Evolutionary conservation across 345 rosid species (phyloP).

Genomic region (Camelina neglecta): DNA sequence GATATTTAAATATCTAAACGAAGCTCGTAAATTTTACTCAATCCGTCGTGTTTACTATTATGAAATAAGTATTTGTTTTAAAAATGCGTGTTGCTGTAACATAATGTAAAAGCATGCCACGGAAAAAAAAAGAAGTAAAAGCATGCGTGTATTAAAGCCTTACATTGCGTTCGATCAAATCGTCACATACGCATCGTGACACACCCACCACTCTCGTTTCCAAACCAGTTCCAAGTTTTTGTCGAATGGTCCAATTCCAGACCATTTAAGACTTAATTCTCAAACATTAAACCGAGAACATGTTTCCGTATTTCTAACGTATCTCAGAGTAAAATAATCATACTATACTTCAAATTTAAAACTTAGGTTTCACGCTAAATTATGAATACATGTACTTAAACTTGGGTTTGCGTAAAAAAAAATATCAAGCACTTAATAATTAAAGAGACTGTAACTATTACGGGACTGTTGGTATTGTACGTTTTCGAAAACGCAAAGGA

Average conservation of each 20-base stretch:
- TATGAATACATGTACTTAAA: neutral
- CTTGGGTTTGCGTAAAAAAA: neutral
- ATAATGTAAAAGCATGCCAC: constrained; percentile 16
- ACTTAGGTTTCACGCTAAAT: too few relatives aligned
- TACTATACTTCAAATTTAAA: too few relatives aligned
- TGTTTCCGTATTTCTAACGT: constrained; percentile 4
- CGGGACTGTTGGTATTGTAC: constrained; percentile 2
- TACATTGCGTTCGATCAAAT: constrained; percentile 28
- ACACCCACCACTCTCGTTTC: constrained; percentile 36
- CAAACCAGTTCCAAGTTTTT: constrained; percentile 27
- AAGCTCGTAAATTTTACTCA: constrained; percentile 19
- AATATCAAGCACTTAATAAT: neutral
- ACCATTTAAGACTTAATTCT: neutral
- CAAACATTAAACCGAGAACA: constrained; percentile 4
- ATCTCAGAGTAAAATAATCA: neutral
- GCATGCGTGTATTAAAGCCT: constrained; percentile 29
- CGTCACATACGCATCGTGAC: constrained; percentile 34
- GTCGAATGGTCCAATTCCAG: constrained; percentile 15
- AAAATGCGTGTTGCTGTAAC: neutral
- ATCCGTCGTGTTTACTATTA: constrained; percentile 21
- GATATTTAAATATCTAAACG: constrained; percentile 7
- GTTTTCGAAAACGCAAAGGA: neutral
- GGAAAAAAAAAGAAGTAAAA: neutral
- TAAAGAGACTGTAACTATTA: neutral
- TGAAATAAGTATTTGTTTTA: neutral